These are phyloP conservation scores for Termitomyces sp. DNA, from an alignment of 768 basidiomycete species.

Conservation along the genomic window DNA sequence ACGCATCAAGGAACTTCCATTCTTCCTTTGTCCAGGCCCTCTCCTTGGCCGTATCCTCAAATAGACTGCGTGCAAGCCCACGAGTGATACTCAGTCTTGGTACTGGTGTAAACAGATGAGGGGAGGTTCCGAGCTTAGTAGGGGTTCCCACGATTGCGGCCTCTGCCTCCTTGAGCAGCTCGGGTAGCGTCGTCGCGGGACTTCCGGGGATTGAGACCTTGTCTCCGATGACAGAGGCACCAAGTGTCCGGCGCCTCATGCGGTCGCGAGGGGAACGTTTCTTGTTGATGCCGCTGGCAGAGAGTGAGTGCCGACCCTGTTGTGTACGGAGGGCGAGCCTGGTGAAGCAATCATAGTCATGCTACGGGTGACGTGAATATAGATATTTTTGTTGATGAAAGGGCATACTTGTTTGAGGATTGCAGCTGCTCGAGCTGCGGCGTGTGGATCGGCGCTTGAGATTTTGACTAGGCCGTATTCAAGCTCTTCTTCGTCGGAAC, in stretches of 20 bases:
- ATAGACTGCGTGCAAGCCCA: not conserved
- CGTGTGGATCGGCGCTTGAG: constrained; percentile 75
- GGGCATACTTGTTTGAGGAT: constrained; percentile 79
- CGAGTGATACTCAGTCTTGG: not conserved
- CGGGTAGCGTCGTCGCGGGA: constrained; percentile 45
- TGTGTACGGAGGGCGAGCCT: constrained; percentile 24
- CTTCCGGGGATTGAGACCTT: constrained; percentile 50
- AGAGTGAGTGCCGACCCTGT: constrained; percentile 13
- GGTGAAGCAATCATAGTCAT: constrained; percentile 83
- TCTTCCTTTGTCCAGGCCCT: constrained; percentile 65
- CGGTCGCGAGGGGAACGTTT: constrained; percentile 2
- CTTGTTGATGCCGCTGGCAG: constrained; percentile 27
- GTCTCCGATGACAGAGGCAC: constrained; percentile 39
- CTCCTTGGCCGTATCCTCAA: constrained; percentile 5
- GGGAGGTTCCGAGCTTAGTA: not conserved
- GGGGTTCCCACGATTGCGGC: constrained; percentile 29
- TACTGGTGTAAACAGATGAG: not conserved
- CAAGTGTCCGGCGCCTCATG: constrained; percentile 11
- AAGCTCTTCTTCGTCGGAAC: constrained; percentile 32
- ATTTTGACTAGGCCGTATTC: constrained; percentile 73
- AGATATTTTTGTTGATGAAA: not conserved
- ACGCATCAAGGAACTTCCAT: constrained; percentile 77
- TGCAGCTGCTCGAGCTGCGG: constrained; percentile 89
- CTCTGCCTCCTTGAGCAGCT: constrained; percentile 57
- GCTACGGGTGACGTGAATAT: constrained; percentile 32